Conservation (phyloP, 164 flowering plant species). For the Stephania japonica region DNA sequence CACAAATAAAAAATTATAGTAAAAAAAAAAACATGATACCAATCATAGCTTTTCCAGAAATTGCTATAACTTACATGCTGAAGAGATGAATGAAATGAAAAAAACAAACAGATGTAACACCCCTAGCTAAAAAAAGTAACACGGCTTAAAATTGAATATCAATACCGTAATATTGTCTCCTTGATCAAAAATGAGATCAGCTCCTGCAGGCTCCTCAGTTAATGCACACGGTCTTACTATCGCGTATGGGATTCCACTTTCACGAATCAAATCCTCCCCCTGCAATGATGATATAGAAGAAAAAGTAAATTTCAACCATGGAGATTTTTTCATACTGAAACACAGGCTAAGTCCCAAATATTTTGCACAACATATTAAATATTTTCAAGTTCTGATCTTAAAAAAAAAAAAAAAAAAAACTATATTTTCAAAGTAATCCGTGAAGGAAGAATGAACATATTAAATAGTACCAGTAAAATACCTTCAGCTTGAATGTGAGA, state of each 20-base stretch:
- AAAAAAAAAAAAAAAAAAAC: too few species aligned
- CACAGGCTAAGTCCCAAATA: too few species aligned
- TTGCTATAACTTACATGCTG: not conserved
- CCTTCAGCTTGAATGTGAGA: constrained; percentile 93
- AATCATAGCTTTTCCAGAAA: not conserved
- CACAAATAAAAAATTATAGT: not conserved
- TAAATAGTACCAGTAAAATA: constrained; percentile 12
- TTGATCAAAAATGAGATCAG: constrained; percentile 95
- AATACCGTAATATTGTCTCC: constrained; percentile 94
- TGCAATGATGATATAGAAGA: constrained; percentile 15
- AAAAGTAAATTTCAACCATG: not conserved
- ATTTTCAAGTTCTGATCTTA: too few species aligned
- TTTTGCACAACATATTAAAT: too few species aligned
- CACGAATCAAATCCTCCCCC: constrained; percentile 96
- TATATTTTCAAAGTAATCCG: not conserved
- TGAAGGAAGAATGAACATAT: not conserved
- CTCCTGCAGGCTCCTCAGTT: constrained; percentile 98
- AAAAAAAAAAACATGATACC: not conserved
- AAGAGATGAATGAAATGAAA: not conserved
- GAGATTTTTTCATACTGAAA: not conserved
- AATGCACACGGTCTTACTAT: constrained; percentile 97
- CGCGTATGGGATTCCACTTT: constrained; percentile 88
- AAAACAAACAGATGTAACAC: not conserved
- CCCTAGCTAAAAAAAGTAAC: not conserved
- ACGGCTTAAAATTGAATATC: not conserved